Conservation (phyloP, 2,329 filamentous ascomycete species). For the Pseudogymnoascus sp. region DNA sequence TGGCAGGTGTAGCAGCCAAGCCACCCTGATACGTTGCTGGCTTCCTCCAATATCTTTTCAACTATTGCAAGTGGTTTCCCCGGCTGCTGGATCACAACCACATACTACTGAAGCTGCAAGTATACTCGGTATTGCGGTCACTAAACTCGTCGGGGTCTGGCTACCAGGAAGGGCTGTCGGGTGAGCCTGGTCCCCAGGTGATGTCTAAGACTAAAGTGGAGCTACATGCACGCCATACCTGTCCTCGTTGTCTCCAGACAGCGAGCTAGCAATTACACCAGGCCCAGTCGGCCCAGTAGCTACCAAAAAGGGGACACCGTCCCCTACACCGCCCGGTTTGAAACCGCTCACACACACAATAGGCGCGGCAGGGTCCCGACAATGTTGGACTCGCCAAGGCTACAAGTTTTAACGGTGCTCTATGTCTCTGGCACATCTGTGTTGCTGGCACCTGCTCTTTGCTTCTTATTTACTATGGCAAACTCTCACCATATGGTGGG, state of each 20-base stretch:
- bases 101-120: not conserved
- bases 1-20: not conserved
- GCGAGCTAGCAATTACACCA: not conserved
- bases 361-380: slow-evolving; percentile 6
- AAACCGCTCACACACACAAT: not conserved
- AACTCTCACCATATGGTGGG: not conserved
- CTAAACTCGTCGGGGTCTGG: not conserved
- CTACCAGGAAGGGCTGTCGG: not conserved
- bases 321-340: not conserved
- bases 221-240: not conserved
- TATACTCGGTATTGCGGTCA: not conserved
- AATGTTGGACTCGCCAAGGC: not conserved
- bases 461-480: not conserved
- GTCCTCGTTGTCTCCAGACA: not conserved
- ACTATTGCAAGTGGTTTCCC: not conserved
- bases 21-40: not conserved
- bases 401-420: not conserved
- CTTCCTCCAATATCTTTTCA: not conserved
- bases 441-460: not conserved
- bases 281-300: not conserved
- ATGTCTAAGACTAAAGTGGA: not conserved
- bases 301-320: not conserved
- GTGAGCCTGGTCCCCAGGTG: not conserved
- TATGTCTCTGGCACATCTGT: not conserved
- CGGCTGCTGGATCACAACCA: not conserved